Conservation (phyloP, 169 alveolate species). For the Plasmodium coatneyi region DNA sequence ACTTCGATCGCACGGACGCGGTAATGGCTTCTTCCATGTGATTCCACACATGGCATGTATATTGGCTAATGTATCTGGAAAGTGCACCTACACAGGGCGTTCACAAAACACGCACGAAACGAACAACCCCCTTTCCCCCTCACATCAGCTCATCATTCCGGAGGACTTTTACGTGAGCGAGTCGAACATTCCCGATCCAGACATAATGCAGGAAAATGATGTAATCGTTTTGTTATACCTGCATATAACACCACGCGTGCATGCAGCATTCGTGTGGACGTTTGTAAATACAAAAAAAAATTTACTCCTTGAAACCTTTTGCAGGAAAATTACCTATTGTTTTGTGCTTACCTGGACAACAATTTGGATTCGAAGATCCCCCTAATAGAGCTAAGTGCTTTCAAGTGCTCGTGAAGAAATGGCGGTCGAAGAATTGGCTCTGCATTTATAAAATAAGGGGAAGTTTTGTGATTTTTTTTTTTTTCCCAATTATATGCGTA, state of each 20-base stretch:
- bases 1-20: slow-evolving; percentile 49
- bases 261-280: neutral
- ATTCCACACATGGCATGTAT: neutral
- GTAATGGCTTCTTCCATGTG: neutral
- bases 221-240: slow-evolving; percentile 10
- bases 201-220: slow-evolving; percentile 32
- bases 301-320: neutral
- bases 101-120: neutral
- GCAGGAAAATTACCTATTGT: slow-evolving; percentile 46
- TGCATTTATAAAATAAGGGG: neutral
- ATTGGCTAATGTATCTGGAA: neutral
- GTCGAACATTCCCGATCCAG: slow-evolving; percentile 56
- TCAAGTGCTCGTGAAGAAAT: slow-evolving; percentile 25
- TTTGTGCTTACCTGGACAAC: slow-evolving; percentile 29
- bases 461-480: neutral
- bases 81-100: neutral
- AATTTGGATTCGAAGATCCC: slow-evolving; percentile 66
- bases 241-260: neutral
- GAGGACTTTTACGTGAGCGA: slow-evolving; percentile 60
- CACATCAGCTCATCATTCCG: slow-evolving; percentile 55
- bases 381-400: slow-evolving; percentile 24
- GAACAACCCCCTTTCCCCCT: neutral
- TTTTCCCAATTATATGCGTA: neutral
- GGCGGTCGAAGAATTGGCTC: neutral
- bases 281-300: neutral